Percentiles rank a stretch among this genome's conserved stretches.
phyloP scores from a whole-genome alignment of 169 alveolate species.

The Haemoproteus tartakovskyi region DNA sequence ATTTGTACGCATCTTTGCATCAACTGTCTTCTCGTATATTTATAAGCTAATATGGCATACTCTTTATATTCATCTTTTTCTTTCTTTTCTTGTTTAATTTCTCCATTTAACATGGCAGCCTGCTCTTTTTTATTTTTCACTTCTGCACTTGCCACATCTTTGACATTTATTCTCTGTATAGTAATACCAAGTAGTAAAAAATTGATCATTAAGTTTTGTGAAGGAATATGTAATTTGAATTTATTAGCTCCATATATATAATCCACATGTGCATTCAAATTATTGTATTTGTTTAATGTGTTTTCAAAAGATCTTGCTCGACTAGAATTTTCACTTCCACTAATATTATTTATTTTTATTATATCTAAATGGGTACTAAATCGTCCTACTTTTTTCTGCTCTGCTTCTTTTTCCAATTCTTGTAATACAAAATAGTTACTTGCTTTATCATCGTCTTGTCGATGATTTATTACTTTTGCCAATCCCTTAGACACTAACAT shows the following conservation, averaged over 20 bases:
- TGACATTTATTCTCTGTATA: conserved; percentile 43
- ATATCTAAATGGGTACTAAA: conserved; percentile 45
- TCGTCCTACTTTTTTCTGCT: conserved; percentile 40
- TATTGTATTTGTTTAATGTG: conserved; percentile 40
- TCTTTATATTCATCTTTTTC: conserved; percentile 43
- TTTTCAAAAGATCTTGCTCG: conserved; percentile 63
- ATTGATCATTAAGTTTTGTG: conserved; percentile 50
- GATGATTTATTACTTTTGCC: conserved; percentile 45
- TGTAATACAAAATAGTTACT: conserved; percentile 34
- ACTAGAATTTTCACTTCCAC: conserved; percentile 56
- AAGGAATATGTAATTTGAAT: conserved; percentile 39
- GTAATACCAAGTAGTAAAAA: conserved; percentile 42
- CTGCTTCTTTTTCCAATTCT: conserved; percentile 58
- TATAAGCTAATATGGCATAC: conserved; percentile 40
- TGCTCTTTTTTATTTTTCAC: not conserved
- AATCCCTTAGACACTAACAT: conserved; percentile 26
- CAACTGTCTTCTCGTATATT: conserved; percentile 39
- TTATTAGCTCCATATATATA: conserved; percentile 58
- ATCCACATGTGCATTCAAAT: conserved; percentile 56
- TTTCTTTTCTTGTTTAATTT: conserved; percentile 3
- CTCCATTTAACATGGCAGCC: conserved; percentile 1
- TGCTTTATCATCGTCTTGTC: conserved; percentile 58
- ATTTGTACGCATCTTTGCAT: conserved; percentile 61
- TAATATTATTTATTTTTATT: conserved; percentile 46
- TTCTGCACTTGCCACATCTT: conserved; percentile 8